Evolutionary conservation across 1,284 basidiomycete species (phyloP).

Genomic region (Schizophyllum amplum): DNA sequence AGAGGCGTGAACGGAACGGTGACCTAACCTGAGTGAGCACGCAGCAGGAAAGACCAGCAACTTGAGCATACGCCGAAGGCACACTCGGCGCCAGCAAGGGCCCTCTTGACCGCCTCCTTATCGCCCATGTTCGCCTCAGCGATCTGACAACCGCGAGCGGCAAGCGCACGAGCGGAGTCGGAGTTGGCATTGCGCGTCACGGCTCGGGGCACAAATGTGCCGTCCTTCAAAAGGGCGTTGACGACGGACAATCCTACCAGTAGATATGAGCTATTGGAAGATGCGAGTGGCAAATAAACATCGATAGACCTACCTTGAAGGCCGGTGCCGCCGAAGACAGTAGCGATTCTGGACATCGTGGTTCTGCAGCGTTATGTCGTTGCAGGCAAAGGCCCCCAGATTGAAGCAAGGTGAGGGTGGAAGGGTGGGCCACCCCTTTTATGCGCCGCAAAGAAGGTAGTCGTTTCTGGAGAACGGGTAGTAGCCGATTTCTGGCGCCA

Average conservation of each 20-base stretch:
- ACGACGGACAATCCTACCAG: conserved; percentile 1
- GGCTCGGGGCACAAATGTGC: conserved; percentile 1
- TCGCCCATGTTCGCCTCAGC: neutral
- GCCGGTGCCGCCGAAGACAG: neutral
- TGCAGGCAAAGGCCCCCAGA: too few relatives aligned
- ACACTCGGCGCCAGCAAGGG: neutral
- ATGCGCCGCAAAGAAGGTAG: too few relatives aligned
- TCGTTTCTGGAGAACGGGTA: too few relatives aligned
- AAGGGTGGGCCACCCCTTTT: too few relatives aligned
- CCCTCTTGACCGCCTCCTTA: neutral
- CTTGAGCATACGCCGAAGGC: neutral
- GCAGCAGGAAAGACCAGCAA: neutral
- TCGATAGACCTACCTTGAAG: too few relatives aligned
- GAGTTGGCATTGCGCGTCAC: conserved; percentile 3
- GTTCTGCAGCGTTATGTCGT: too few relatives aligned
- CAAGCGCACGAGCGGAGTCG: conserved; percentile 1
- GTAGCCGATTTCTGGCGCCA: too few relatives aligned
- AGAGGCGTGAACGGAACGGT: neutral
- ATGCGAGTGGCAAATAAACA: neutral
- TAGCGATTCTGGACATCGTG: neutral
- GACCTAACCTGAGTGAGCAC: neutral
- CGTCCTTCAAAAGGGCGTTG: conserved; percentile 4
- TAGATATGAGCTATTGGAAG: neutral
- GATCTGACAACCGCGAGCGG: conserved; percentile 2
- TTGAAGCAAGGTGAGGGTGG: too few relatives aligned